Conservation (phyloP, 164 flowering plant genomes). For the Santalum album region DNA sequence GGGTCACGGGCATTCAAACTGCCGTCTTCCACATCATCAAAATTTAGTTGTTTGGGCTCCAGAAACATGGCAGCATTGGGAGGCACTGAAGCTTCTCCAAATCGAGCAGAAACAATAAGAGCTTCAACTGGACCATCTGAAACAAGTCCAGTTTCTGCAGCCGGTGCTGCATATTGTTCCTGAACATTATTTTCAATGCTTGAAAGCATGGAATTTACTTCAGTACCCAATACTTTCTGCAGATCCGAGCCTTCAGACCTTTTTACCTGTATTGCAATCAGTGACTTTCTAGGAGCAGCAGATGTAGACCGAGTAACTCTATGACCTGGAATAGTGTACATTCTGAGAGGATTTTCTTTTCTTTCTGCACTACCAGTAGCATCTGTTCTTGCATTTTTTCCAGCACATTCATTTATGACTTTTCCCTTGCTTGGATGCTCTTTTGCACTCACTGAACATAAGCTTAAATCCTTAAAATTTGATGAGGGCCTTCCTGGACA, state of each 20-base stretch:
- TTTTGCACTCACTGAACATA: slow-evolving; percentile 1
- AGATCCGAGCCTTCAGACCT: slow-evolving; percentile 8
- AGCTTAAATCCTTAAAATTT: slow-evolving; percentile 1
- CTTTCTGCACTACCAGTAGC: background rate
- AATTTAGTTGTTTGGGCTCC: slow-evolving; percentile 45
- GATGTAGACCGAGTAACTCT: slow-evolving; percentile 6
- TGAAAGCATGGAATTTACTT: slow-evolving; percentile 6
- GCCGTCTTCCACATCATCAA: slow-evolving; percentile 32
- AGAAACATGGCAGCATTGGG: slow-evolving; percentile 17
- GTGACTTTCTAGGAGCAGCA: slow-evolving; percentile 3
- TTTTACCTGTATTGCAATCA: slow-evolving; percentile 6
- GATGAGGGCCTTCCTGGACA: background rate
- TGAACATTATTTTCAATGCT: slow-evolving; percentile 4
- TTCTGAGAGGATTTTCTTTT: background rate
- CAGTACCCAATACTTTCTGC: slow-evolving; percentile 9
- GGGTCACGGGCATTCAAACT: slow-evolving; percentile 13
- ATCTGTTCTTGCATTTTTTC: slow-evolving; percentile 1
- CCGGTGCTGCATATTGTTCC: slow-evolving; percentile 12
- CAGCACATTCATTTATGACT: slow-evolving; percentile 3
- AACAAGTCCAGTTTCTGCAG: slow-evolving; percentile 16
- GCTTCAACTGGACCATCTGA: slow-evolving; percentile 13
- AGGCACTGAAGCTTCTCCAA: slow-evolving; percentile 15
- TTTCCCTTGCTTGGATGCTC: slow-evolving; percentile 4
- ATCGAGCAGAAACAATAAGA: slow-evolving; percentile 11
- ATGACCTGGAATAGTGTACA: slow-evolving; percentile 2